These are phyloP conservation scores for Syzygium malaccense DNA, from an alignment of 441 rosid genomes.

Conservation along the genomic window DNA sequence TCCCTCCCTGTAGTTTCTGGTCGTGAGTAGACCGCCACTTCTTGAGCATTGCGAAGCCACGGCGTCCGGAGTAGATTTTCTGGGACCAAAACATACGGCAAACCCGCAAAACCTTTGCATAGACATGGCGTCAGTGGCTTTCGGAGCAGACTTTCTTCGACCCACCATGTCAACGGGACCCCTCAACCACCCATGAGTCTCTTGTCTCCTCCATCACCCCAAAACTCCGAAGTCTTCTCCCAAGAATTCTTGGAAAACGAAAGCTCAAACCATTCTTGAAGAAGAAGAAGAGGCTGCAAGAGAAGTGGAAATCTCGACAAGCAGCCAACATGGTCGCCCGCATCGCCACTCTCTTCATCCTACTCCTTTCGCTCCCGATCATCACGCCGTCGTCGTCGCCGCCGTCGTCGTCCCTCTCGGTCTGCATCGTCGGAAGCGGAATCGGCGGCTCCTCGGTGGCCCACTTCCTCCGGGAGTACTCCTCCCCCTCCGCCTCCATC, in stretches of 20 bases:
- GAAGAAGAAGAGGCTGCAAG: not conserved
- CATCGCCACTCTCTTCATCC: not conserved
- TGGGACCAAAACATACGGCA: not conserved
- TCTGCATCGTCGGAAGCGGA: conserved; percentile 81
- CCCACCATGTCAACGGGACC: not conserved
- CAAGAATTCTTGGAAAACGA: not conserved
- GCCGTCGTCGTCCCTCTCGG: conserved; percentile 1
- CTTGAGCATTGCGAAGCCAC: not conserved
- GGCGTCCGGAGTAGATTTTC: not conserved
- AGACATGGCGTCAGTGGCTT: not conserved
- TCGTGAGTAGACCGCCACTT: not conserved
- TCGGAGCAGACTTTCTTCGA: not conserved
- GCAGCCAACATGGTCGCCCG: not conserved
- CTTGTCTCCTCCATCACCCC: not conserved
- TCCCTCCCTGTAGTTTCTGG: not conserved
- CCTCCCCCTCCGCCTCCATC: conserved; percentile 12
- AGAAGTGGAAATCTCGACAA: not conserved
- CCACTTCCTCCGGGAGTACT: conserved; percentile 69
- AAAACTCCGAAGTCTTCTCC: not conserved
- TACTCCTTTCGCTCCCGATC: conserved; percentile 16
- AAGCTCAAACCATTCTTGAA: not conserved
- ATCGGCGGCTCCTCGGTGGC: conserved; percentile 84
- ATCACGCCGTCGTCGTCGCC: not conserved
- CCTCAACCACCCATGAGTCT: not conserved
- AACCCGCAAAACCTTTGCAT: not conserved